Base-by-base conservation (phyloP, 2,329 filamentous ascomycete species). In the Pseudocercospora ulei region DNA sequence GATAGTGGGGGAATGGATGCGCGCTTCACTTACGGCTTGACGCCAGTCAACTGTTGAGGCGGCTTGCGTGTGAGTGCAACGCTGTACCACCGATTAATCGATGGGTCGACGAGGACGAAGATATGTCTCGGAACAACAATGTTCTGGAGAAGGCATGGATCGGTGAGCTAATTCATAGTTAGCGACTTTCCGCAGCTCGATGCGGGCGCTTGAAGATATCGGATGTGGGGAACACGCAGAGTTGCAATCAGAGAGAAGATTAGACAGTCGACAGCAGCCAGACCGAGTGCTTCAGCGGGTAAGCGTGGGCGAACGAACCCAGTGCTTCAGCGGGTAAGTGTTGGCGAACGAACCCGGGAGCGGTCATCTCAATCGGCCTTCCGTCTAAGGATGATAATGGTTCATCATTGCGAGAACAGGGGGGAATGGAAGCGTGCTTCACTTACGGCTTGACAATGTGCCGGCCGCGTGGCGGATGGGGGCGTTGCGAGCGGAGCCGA, bases 381-480 rank as follows among this genome's bases (percentile, higher is more conserved):
- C 49, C 53, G 57, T 51, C 57, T 62, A 62, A 62, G 59, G 59
- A 62, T 62, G 58, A 62, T 41, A 23, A 30, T 53, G 52, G 56
- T 44, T 62, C 59, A 62, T 62, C 59, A 62, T 47, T n/a, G 9
- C 8, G 4, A 14, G 14, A 7, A 14, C 6, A 13, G 6, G 3
- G 13, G 28, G 18, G 25, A 17, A 13, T n/a, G 19, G 3, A 12
- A 8, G 13, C 24, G 14, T n/a, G n/a, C n/a, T n/a, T n/a, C n/a
- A n/a, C n/a, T n/a, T n/a, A n/a, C n/a, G n/a, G n/a, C 8, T 19
- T n/a, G 22, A 19, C n/a, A 13, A 9, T 9, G 24, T 19, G 24
- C 13, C 35, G 18, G 22, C 14, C 25, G 7, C 30, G 17, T 31
- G 34, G 13, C 12, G 17, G 34, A 36, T 37, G 7, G 23, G 25